Conservation (phyloP, 257 asterid genomes). For the Nyctanthes arbortristis region DNA sequence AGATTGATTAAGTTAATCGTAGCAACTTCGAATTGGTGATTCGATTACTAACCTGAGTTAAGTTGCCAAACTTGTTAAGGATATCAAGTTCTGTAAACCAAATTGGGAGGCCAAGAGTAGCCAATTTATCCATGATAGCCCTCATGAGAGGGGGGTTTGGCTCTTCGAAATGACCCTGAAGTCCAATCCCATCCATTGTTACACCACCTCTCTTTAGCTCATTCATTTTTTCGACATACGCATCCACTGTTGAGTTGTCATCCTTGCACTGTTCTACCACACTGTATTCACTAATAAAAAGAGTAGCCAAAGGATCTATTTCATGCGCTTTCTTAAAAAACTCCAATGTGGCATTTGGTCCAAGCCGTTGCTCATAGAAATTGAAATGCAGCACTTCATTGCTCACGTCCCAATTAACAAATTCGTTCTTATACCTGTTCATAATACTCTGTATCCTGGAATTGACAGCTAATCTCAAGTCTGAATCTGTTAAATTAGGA, state of each 20-base stretch:
- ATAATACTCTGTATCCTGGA: slow-evolving; percentile 50
- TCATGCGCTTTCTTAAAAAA: slow-evolving; percentile 41
- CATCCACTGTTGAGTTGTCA: slow-evolving; percentile 38
- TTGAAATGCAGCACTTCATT: slow-evolving; percentile 70
- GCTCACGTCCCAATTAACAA: slow-evolving; percentile 74
- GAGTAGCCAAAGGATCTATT: slow-evolving; percentile 49
- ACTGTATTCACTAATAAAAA: slow-evolving; percentile 60
- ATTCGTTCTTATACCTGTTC: slow-evolving; percentile 51
- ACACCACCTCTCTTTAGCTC: slow-evolving; percentile 36
- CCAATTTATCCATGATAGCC: slow-evolving; percentile 54
- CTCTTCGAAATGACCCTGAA: slow-evolving; percentile 47
- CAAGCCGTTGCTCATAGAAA: slow-evolving; percentile 52
- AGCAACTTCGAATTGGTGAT: neutral
- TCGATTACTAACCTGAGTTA: slow-evolving; percentile 43
- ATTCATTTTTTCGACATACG: slow-evolving; percentile 35
- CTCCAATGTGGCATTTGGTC: slow-evolving; percentile 43
- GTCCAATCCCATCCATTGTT: slow-evolving; percentile 59
- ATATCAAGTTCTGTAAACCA: slow-evolving; percentile 71
- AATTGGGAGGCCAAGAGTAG: slow-evolving; percentile 47
- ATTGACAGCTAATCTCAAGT: slow-evolving; percentile 40
- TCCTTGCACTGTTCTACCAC: slow-evolving; percentile 52
- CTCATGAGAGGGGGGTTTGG: slow-evolving; percentile 59
- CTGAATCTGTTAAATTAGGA: slow-evolving; percentile 36
- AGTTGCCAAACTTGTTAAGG: slow-evolving; percentile 23
- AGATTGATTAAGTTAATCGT: neutral